A percentile compares a stretch with the other conserved stretches of the same genome.
These are phyloP conservation scores for Phyllosticta ampelicida DNA, from an alignment of 2,329 filamentous ascomycete genomes.

Conservation along the genomic window DNA sequence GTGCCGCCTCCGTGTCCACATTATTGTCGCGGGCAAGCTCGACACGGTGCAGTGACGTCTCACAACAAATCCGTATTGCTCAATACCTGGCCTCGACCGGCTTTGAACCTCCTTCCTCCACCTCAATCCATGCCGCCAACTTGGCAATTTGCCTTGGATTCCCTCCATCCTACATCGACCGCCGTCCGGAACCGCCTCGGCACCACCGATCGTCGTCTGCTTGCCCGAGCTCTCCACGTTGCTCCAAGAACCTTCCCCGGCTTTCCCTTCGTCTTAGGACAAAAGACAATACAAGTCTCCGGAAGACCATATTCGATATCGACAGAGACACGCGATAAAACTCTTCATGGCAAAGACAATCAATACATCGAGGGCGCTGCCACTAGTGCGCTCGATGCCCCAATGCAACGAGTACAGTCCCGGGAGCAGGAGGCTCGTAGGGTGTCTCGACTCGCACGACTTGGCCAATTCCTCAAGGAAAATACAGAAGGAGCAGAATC, in stretches of 20 bases:
- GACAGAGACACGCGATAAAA: background rate
- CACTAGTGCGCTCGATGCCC: too few species aligned
- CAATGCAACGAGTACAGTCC: too few species aligned
- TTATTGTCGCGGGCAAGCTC: background rate
- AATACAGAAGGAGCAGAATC: too few species aligned
- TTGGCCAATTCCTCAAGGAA: too few species aligned
- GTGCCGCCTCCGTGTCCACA: too few species aligned
- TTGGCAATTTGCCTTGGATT: conserved; percentile 32
- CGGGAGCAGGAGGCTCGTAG: too few species aligned
- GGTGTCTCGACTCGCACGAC: too few species aligned
- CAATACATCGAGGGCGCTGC: background rate
- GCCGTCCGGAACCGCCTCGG: conserved; percentile 15
- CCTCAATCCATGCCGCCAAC: conserved; percentile 35
- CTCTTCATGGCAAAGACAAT: background rate
- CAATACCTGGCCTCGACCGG: background rate
- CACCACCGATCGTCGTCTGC: conserved; percentile 8
- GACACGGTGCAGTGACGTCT: background rate
- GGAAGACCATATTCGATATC: background rate
- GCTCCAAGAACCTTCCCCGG: background rate
- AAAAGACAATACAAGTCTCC: background rate
- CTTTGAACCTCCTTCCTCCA: background rate
- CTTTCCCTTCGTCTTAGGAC: background rate
- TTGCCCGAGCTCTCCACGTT: background rate
- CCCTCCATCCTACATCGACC: conserved; percentile 32
- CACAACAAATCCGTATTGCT: background rate